Evolutionary conservation across 1,284 basidiomycete genomes (phyloP), one percentile per base, ranked within the genome.

Genomic region (Taiwanofungus camphoratus): DNA sequence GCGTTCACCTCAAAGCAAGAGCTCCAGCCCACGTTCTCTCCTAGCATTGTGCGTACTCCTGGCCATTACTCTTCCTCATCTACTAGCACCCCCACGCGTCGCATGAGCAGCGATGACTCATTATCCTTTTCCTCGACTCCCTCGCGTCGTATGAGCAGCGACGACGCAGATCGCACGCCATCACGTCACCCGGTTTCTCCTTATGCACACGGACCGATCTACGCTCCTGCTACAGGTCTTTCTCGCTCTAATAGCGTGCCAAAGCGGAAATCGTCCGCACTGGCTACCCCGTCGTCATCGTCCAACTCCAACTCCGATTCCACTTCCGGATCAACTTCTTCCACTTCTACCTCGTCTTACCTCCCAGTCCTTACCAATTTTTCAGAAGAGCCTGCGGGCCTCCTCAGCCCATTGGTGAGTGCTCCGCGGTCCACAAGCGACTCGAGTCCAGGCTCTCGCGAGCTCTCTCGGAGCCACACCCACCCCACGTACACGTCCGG

Each of bases 31-130:
- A 85, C 84, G 1, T 86, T 86, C 53, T 79, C 79, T 2, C 56
- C 74, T 15, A 75, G 65, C 35, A 79, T 84, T 57, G 67, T 86
- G 19, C 77, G 82, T 35, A 82, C 76, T 3, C 83, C 83, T 5
- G 66, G 70, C 8, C 71, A 79, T 56, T 81, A 80, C 46, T 49
- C 61, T 39, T 36, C 48, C 9, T 22, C 43, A 21, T 30, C 48
- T 33, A 23, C 41, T n/a, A 37, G 46, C n/a, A 49, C 51, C 12
- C 45, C 52, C 2, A 31, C 47, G 15, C 52, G 46, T 11, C 50
- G 42, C 11, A 21, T 31, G 24, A 50, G 42, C 9, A 27, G 27
- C 21, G 51, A 45, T 13, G 47, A 54, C 26, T 13, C 31, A 11
- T 16, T 18, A 15, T 18, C 23, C 5, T 27, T 24, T 9, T 34